Conservation (phyloP, 2,329 filamentous ascomycete species). For the Zelopaecilomyces penicillatus region DNA sequence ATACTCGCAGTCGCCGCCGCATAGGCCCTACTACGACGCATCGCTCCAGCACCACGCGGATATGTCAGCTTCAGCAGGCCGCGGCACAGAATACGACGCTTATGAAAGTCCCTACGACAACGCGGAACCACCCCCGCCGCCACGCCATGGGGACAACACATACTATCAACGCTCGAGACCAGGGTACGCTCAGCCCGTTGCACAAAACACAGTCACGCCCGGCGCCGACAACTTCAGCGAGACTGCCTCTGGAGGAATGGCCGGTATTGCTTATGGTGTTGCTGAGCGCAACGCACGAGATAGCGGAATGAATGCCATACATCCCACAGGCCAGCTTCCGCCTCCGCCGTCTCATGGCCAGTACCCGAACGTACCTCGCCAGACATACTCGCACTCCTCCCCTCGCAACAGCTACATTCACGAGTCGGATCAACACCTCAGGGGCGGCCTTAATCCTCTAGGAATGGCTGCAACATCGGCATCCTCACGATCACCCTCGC, state of each 20-base stretch:
- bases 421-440: slow-evolving; percentile 30
- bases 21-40: slow-evolving; percentile 20
- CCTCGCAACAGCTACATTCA: neutral
- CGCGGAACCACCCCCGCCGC: slow-evolving; percentile 6
- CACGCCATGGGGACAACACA: slow-evolving; percentile 1
- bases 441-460: slow-evolving; percentile 26
- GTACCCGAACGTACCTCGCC: slow-evolving; percentile 11
- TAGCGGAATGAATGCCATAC: slow-evolving; percentile 56
- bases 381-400: slow-evolving; percentile 14
- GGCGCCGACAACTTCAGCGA: slow-evolving; percentile 61
- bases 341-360: slow-evolving; percentile 29
- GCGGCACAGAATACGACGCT: slow-evolving; percentile 1
- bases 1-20: slow-evolving; percentile 12
- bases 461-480: slow-evolving; percentile 25
- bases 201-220: slow-evolving; percentile 40
- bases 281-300: slow-evolving; percentile 57
- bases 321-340: slow-evolving; percentile 28
- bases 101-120: neutral
- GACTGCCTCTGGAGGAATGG: slow-evolving; percentile 55
- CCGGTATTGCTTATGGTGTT: slow-evolving; percentile 57
- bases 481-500: slow-evolving; percentile 34
- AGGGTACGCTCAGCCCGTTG: neutral
- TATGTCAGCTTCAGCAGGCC: neutral
- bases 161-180: neutral
- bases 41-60: slow-evolving; percentile 7